These are phyloP conservation scores for Phytophthora constricta DNA, from an alignment of 352 stramenopile species.

Conservation along the genomic window DNA sequence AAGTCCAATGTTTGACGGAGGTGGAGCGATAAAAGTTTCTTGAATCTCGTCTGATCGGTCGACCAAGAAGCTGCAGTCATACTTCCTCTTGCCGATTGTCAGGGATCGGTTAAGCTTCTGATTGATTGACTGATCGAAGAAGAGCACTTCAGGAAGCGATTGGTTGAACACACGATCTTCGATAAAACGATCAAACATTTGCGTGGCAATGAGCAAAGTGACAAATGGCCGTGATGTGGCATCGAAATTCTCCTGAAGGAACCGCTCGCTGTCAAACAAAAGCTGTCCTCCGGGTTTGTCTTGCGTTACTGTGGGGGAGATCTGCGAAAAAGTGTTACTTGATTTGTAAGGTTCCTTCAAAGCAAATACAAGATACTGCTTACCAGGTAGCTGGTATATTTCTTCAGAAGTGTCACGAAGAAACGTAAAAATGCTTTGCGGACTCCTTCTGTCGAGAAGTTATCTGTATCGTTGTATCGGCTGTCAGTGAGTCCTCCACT, in stretches of 20 bases:
- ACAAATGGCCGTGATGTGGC: slow-evolving; percentile 65
- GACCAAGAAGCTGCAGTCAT: slow-evolving; percentile 85
- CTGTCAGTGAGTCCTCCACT: slow-evolving; percentile 64
- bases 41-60: slow-evolving; percentile 76
- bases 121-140: slow-evolving; percentile 89
- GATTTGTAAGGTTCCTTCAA: no score
- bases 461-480: slow-evolving; percentile 69
- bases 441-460: slow-evolving; percentile 71
- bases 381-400: slow-evolving; percentile 82
- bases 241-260: slow-evolving; percentile 77
- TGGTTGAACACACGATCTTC: slow-evolving; percentile 78
- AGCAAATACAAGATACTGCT: neutral
- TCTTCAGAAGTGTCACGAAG: slow-evolving; percentile 84
- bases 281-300: slow-evolving; percentile 40
- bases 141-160: slow-evolving; percentile 71
- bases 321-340: no score
- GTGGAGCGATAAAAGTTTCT: slow-evolving; percentile 84
- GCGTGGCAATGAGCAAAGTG: slow-evolving; percentile 63
- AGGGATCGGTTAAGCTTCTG: slow-evolving; percentile 86
- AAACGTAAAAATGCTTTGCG: slow-evolving; percentile 82
- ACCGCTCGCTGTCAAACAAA: slow-evolving; percentile 70
- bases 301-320: no score
- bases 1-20: slow-evolving; percentile 81
- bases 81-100: slow-evolving; percentile 83
- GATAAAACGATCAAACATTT: slow-evolving; percentile 89